A percentile compares a stretch with the other conserved stretches of the same genome.
Evolutionary conservation across 2,329 filamentous ascomycete species (phyloP).

Genomic region (Penicillium expansum): DNA sequence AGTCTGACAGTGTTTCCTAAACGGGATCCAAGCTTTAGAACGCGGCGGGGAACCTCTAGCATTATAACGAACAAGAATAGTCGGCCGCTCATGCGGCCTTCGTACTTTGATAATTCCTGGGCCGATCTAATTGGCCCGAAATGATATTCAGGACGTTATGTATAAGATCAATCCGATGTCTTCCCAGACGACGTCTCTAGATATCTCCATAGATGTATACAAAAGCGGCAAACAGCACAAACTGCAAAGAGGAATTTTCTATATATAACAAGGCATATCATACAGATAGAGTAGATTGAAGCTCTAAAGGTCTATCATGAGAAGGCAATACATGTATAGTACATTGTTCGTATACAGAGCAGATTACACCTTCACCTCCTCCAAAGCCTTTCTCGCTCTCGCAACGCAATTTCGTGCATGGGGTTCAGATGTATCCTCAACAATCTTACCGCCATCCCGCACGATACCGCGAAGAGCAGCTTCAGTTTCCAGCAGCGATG

Average conservation of each 20-base stretch:
- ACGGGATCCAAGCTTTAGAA: no score
- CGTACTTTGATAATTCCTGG: no score
- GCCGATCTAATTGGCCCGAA: no score
- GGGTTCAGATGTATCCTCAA: constrained; percentile 38
- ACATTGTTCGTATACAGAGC: background rate
- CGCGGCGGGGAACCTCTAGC: background rate
- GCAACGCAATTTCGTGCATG: constrained; percentile 46
- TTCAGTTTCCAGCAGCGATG: constrained; percentile 55
- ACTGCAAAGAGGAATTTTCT: no score
- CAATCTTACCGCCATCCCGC: constrained; percentile 41
- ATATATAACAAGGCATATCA: background rate
- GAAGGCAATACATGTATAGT: constrained; percentile 21
- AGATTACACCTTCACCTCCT: constrained; percentile 29
- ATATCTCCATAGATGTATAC: no score
- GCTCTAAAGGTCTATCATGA: constrained; percentile 16
- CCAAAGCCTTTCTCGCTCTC: constrained; percentile 48
- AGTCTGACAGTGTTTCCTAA: background rate
- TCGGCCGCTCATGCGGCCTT: no score
- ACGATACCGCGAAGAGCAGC: constrained; percentile 49
- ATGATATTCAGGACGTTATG: no score
- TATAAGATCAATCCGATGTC: no score
- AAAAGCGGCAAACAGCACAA: no score
- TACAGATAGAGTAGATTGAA: constrained; percentile 21
- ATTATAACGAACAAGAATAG: background rate
- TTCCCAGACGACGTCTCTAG: no score